These are phyloP conservation scores for Coniochaeta pulveracea DNA, from an alignment of 2,329 filamentous ascomycete species.

Conservation along the genomic window DNA sequence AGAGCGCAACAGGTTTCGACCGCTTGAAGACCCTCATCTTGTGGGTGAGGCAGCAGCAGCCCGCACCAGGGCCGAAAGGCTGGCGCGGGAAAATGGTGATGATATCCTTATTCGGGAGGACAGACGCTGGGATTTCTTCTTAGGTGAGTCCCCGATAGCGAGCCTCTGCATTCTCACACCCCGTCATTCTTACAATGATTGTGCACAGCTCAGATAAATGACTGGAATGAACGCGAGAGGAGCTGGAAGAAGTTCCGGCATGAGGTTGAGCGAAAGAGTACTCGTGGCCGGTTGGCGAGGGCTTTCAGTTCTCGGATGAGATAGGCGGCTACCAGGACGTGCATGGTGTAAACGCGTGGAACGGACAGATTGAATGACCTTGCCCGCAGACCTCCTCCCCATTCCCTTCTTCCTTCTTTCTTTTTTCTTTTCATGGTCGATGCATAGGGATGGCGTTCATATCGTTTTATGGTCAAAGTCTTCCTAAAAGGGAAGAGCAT, in stretches of 20 bases:
- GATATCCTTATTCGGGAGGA: constrained; percentile 46
- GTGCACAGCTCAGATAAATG: constrained; percentile 36
- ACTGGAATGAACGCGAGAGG: constrained; percentile 37
- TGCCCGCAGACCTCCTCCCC: too few species aligned
- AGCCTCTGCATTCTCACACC: too few species aligned
- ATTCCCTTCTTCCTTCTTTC: too few species aligned
- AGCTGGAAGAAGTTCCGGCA: constrained; percentile 25
- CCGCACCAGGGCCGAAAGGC: constrained; percentile 41
- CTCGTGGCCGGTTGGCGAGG: constrained; percentile 7
- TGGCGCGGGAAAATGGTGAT: constrained; percentile 42
- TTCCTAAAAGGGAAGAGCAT: too few species aligned
- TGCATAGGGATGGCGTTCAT: too few species aligned
- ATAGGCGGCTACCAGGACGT: too few species aligned
- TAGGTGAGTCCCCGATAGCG: constrained; percentile 39
- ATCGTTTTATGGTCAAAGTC: too few species aligned
- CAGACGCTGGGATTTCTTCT: constrained; percentile 47
- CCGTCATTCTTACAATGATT: too few species aligned
- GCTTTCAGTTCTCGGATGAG: too few species aligned
- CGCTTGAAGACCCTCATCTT: constrained; percentile 55
- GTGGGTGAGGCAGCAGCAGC: constrained; percentile 56
- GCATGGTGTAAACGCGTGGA: too few species aligned
- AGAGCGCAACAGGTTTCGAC: constrained; percentile 24
- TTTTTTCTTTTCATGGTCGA: too few species aligned
- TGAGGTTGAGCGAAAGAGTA: constrained; percentile 6
- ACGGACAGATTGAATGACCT: too few species aligned